These are phyloP conservation scores for Mycena amicta DNA, from an alignment of 768 basidiomycete genomes.

Conservation along the genomic window DNA sequence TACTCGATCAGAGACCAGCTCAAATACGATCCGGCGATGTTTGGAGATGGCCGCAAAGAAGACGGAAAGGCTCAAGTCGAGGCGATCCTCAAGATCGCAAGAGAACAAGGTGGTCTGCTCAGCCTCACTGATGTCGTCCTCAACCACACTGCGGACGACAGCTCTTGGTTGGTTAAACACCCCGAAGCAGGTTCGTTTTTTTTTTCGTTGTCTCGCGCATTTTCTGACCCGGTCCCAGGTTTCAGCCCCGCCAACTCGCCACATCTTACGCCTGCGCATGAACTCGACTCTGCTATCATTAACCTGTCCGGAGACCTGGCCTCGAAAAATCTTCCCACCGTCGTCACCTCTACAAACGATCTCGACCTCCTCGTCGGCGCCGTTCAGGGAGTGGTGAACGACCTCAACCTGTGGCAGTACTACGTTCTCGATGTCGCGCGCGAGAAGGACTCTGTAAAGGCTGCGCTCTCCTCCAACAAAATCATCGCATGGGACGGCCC, in stretches of 20 bases:
- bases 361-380: conserved; percentile 66
- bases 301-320: conserved; percentile 73
- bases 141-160: conserved; percentile 97
- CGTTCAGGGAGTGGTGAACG: conserved; percentile 61
- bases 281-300: conserved; percentile 86
- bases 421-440: conserved; percentile 80
- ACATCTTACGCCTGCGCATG: conserved; percentile 89
- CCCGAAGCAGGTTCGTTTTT: conserved; percentile 83
- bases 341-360: conserved; percentile 65
- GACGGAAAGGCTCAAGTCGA: conserved; percentile 63
- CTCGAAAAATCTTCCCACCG: conserved; percentile 71
- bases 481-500: conserved; percentile 63
- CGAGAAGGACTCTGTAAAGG: conserved; percentile 61
- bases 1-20: conserved; percentile 92
- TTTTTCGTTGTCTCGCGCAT: conserved; percentile 2
- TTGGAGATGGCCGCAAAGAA: conserved; percentile 42
- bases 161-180: conserved; percentile 87
- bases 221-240: conserved; percentile 47
- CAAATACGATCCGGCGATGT: conserved; percentile 78
- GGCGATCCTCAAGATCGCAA: conserved; percentile 67
- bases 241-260: conserved; percentile 91
- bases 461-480: conserved; percentile 52
- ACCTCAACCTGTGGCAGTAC: conserved; percentile 87
- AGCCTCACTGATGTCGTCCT: conserved; percentile 94
- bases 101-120: conserved; percentile 85